Evolutionary conservation across 192 early-diverging fungal species (phyloP), one percentile per base, ranked within the genome.

Genomic region (Phlyctochytrium bullatum): DNA sequence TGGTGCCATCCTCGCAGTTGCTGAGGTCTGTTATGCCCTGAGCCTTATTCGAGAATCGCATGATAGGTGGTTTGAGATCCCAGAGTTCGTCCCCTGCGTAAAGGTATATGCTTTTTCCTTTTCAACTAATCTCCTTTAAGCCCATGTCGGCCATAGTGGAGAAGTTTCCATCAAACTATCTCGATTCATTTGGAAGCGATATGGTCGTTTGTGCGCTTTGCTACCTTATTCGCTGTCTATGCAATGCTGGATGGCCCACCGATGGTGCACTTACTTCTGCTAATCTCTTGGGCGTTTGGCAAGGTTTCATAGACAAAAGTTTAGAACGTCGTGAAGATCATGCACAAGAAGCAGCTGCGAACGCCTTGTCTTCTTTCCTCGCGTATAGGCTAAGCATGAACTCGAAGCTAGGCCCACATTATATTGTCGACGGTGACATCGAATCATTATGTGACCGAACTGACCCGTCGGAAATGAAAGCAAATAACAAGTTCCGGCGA

Each of bases 241-340:
- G 78, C 34, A 58, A 79, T 33, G 80, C 78, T 1, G 35, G 54
- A 25, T 82, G 76, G 78, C 72, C 75, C 61, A 29, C n/a, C n/a
- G n/a, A n/a, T n/a, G n/a, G n/a, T n/a, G n/a, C n/a, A n/a, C n/a
- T n/a, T n/a, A n/a, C n/a, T n/a, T n/a, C n/a, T n/a, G n/a, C n/a
- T n/a, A n/a, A n/a, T n/a, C n/a, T 84, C 20, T 52, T 57, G 6
- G 73, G 62, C 25, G 23, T 23, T 16, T 91, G 86, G 83, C 85
- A 85, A 66, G 14, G 47, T 0, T 36, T 91, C 1, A 68, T 91
- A 0, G 54, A 76, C 28, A 74, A 60, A 6, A 82, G 83, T 24
- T 68, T 92, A n/a, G 79, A 80, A 34, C 83, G 89, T 20, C 79
- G 80, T 31, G 91, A 91, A 65, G 88, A 89, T 54, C 65, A 67